phyloP scores from a whole-genome alignment of 2,329 filamentous ascomycete genomes.

The Escovopsis sp. region DNA sequence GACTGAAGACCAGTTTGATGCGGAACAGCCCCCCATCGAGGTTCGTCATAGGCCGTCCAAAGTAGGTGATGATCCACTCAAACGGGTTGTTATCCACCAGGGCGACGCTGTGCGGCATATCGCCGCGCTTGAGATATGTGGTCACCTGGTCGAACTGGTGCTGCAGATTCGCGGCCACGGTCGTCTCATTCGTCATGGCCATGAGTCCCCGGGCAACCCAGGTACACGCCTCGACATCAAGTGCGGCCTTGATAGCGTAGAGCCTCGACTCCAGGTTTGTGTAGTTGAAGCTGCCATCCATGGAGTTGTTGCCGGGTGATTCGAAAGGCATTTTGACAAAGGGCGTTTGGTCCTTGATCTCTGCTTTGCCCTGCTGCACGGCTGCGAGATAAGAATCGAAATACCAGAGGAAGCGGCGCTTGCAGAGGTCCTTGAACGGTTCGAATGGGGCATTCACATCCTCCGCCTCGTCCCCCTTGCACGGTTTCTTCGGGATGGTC shows the following conservation, averaged over 20 bases:
- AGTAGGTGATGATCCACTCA: slow-evolving; percentile 76
- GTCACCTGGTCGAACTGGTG: slow-evolving; percentile 75
- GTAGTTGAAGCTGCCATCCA: slow-evolving; percentile 82
- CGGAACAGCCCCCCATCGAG: slow-evolving; percentile 83
- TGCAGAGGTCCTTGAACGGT: slow-evolving; percentile 81
- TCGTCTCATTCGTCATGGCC: slow-evolving; percentile 49
- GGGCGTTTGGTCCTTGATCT: slow-evolving; percentile 44
- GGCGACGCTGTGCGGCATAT: slow-evolving; percentile 59
- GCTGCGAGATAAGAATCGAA: slow-evolving; percentile 70
- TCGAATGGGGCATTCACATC: slow-evolving; percentile 51
- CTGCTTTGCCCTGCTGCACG: slow-evolving; percentile 48
- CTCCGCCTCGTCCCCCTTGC: slow-evolving; percentile 31
- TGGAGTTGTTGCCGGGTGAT: slow-evolving; percentile 48
- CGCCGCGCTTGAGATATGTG: slow-evolving; percentile 56
- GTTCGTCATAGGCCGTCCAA: slow-evolving; percentile 84
- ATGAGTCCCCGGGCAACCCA: slow-evolving; percentile 60
- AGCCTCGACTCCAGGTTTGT: slow-evolving; percentile 56
- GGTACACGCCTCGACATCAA: slow-evolving; percentile 54
- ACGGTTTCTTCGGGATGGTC: slow-evolving; percentile 24
- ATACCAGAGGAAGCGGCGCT: slow-evolving; percentile 90
- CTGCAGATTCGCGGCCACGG: slow-evolving; percentile 67
- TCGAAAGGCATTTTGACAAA: slow-evolving; percentile 90
- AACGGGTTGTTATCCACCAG: slow-evolving; percentile 76
- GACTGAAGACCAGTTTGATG: slow-evolving; percentile 66
- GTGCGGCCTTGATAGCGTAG: slow-evolving; percentile 47